phyloP scores from a whole-genome alignment of 2,329 filamentous ascomycete genomes.

The Cryphonectria nitschkei region DNA sequence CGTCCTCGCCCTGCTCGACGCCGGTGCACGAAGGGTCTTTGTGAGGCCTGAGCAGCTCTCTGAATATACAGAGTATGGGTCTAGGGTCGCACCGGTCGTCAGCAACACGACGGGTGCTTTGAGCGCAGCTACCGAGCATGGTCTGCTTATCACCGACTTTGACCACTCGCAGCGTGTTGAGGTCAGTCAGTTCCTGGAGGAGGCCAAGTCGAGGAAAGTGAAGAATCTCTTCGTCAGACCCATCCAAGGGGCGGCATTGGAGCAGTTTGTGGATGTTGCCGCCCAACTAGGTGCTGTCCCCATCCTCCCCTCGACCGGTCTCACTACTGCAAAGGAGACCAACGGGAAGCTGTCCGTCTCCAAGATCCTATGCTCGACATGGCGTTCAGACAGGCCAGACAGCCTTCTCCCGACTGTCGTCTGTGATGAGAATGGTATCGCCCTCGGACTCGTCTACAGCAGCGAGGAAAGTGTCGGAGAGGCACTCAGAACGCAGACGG shows the following conservation, averaged over 20 bases:
- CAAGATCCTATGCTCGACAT: slow-evolving; percentile 72
- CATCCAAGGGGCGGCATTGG: slow-evolving; percentile 46
- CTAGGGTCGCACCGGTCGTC: slow-evolving; percentile 58
- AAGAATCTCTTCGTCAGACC: slow-evolving; percentile 57
- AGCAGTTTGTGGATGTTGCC: slow-evolving; percentile 51
- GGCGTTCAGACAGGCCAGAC: slow-evolving; percentile 81
- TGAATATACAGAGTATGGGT: slow-evolving; percentile 58
- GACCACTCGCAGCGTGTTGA: slow-evolving; percentile 49
- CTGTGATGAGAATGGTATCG: slow-evolving; percentile 81
- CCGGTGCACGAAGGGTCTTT: slow-evolving; percentile 83
- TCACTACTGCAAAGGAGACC: slow-evolving; percentile 71
- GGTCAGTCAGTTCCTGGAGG: slow-evolving; percentile 48
- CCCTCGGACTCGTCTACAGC: slow-evolving; percentile 91
- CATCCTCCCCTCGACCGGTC: slow-evolving; percentile 69
- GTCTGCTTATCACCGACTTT: slow-evolving; percentile 58
- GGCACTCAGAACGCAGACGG: slow-evolving; percentile 75
- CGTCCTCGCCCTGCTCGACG: slow-evolving; percentile 79
- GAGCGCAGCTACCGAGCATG: slow-evolving; percentile 45
- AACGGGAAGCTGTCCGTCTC: slow-evolving; percentile 66
- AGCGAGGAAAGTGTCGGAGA: slow-evolving; percentile 88
- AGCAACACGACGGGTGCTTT: slow-evolving; percentile 37
- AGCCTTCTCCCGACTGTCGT: slow-evolving; percentile 88
- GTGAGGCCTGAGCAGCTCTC: slow-evolving; percentile 72
- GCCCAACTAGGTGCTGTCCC: slow-evolving; percentile 65
- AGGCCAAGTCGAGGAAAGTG: slow-evolving; percentile 50